Percentiles rank a stretch among this genome's conserved stretches.
These are phyloP conservation scores for Gossypium lobatum DNA, from an alignment of 441 rosid genomes.

Conservation along the genomic window DNA sequence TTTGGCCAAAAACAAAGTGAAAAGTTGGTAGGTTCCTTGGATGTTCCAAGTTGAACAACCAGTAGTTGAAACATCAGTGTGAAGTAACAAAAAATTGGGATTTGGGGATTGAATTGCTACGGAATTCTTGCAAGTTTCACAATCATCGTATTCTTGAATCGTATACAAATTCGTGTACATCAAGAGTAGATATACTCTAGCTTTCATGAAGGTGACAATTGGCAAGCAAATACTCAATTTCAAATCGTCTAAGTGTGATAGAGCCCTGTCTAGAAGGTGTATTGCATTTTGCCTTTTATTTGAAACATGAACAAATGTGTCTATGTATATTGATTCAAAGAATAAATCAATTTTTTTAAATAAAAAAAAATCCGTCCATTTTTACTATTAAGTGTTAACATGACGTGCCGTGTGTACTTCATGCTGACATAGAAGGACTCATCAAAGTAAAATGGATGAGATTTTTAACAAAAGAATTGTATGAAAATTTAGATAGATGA, in stretches of 20 bases:
- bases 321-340: too few species aligned
- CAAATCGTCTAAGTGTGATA: not conserved
- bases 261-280: too few species aligned
- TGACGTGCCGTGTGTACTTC: too few species aligned
- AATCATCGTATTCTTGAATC: not conserved
- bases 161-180: not conserved
- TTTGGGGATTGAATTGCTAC: not conserved
- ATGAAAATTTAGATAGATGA: too few species aligned
- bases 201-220: constrained; percentile 8
- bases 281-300: too few species aligned
- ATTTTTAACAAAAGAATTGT: too few species aligned
- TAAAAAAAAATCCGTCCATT: too few species aligned
- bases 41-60: constrained; percentile 21
- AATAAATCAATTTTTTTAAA: too few species aligned
- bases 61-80: constrained; percentile 16
- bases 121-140: constrained; percentile 14
- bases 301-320: too few species aligned
- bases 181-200: not conserved
- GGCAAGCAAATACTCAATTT: not conserved
- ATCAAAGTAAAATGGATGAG: too few species aligned
- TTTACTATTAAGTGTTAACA: too few species aligned
- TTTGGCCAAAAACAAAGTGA: not conserved
- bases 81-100: not conserved
- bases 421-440: too few species aligned
- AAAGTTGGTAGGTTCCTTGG: constrained; percentile 5